These are phyloP conservation scores for Nigrograna mackinnonii DNA, from an alignment of 2,329 filamentous ascomycete species.

Conservation along the genomic window DNA sequence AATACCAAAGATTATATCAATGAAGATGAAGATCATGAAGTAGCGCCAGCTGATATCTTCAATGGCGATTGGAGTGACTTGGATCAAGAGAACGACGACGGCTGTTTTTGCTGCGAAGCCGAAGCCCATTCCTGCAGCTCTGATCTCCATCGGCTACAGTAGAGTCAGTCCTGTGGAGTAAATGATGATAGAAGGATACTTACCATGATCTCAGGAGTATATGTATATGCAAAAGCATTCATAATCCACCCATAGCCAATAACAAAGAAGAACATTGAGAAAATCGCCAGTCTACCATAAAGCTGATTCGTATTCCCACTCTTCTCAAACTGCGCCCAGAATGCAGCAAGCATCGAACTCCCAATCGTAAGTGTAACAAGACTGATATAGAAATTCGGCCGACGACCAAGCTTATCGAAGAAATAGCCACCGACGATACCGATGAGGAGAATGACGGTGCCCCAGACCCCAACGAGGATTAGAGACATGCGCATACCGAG, in stretches of 20 bases:
- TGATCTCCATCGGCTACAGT: not conserved
- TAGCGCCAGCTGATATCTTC: conserved; percentile 8
- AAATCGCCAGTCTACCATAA: too few species aligned
- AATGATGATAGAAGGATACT: not conserved
- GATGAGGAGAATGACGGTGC: not conserved
- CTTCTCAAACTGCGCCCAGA: not conserved
- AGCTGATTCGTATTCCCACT: not conserved
- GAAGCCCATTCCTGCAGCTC: not conserved
- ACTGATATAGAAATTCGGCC: not conserved
- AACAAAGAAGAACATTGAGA: too few species aligned
- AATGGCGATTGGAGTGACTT: conserved; percentile 9
- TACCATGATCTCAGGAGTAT: conserved; percentile 6
- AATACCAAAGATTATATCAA: not conserved
- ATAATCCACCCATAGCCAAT: too few species aligned
- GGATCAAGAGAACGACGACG: conserved; percentile 5
- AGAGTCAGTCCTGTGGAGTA: too few species aligned
- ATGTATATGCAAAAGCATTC: not conserved
- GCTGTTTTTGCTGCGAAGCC: not conserved
- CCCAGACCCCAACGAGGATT: conserved; percentile 4
- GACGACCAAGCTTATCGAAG: conserved; percentile 3
- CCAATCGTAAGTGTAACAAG: not conserved
- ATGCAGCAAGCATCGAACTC: not conserved
- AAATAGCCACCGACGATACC: not conserved
- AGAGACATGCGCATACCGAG: conserved; percentile 2
- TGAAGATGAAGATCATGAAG: conserved; percentile 5